Evolutionary conservation across 2,329 filamentous ascomycete genomes (phyloP).

Genomic region (Nemania diffusa): DNA sequence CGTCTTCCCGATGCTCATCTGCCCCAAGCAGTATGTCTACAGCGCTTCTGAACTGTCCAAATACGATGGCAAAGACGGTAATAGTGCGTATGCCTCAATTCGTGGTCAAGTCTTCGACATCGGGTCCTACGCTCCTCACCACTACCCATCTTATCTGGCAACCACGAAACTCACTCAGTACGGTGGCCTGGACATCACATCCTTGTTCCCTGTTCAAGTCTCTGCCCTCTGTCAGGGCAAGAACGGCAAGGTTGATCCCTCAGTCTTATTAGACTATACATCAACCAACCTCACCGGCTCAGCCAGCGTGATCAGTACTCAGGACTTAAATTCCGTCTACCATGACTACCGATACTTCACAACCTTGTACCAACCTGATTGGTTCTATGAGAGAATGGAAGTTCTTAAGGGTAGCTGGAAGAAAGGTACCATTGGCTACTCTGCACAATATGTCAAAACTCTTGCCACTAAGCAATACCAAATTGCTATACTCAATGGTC

Average conservation of each 20-base stretch:
- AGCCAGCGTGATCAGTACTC: slow-evolving; percentile 69
- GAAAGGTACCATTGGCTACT: slow-evolving; percentile 89
- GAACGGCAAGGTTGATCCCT: slow-evolving; percentile 70
- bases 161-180: slow-evolving; percentile 78
- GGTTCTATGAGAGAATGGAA: slow-evolving; percentile 91
- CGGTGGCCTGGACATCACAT: slow-evolving; percentile 86
- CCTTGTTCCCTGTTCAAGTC: slow-evolving; percentile 92
- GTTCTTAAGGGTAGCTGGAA: slow-evolving; percentile 81
- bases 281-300: slow-evolving; percentile 78
- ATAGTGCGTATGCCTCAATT: slow-evolving; percentile 78
- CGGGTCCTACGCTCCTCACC: slow-evolving; percentile 74
- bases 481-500: slow-evolving; percentile 81
- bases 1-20: slow-evolving; percentile 86
- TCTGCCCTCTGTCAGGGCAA: slow-evolving; percentile 88
- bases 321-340: slow-evolving; percentile 80
- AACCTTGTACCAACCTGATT: slow-evolving; percentile 85
- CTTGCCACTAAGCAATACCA: slow-evolving; percentile 70
- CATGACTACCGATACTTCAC: slow-evolving; percentile 92
- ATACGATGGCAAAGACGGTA: slow-evolving; percentile 76
- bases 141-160: slow-evolving; percentile 77
- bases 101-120: slow-evolving; percentile 92
- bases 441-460: slow-evolving; percentile 77
- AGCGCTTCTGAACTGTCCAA: slow-evolving; percentile 78
- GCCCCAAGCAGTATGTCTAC: slow-evolving; percentile 89
- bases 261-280: slow-evolving; percentile 87